A percentile compares a stretch with the other conserved stretches of the same genome.
phyloP scores from a whole-genome alignment of 2,329 filamentous ascomycete species.

The Fusarium liriodendri region DNA sequence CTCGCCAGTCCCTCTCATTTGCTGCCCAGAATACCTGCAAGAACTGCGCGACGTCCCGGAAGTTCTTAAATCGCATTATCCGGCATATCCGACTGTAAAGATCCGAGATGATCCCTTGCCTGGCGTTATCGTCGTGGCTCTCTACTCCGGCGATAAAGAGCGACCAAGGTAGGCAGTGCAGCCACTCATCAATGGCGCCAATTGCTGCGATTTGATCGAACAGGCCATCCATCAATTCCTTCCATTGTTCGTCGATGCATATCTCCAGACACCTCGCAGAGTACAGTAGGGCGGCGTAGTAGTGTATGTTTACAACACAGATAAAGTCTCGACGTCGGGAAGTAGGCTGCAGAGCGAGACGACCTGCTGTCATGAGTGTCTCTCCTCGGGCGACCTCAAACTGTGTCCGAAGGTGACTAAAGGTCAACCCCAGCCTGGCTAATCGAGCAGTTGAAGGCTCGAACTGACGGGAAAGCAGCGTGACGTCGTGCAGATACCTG shows the following conservation, averaged over 20 bases:
- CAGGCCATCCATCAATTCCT: background rate
- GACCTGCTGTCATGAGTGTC: slow-evolving; percentile 12
- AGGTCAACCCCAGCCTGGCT: background rate
- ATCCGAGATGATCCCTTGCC: background rate
- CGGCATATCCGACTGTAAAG: background rate
- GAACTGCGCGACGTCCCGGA: slow-evolving; percentile 6
- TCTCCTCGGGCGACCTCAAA: slow-evolving; percentile 16
- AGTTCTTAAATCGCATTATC: slow-evolving; percentile 19
- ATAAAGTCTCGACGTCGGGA: slow-evolving; percentile 14
- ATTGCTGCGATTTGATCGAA: slow-evolving; percentile 15
- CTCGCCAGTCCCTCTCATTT: slow-evolving; percentile 5
- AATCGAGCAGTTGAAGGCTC: background rate
- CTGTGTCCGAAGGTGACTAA: background rate
- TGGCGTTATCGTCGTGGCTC: background rate
- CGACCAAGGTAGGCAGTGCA: slow-evolving; percentile 10
- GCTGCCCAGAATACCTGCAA: slow-evolving; percentile 14
- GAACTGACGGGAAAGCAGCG: slow-evolving; percentile 11
- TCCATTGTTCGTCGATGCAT: background rate
- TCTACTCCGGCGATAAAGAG: slow-evolving; percentile 16
- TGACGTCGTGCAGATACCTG: slow-evolving; percentile 14
- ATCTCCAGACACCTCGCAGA: slow-evolving; percentile 3
- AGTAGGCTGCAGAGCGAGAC: background rate
- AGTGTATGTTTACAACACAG: slow-evolving; percentile 8
- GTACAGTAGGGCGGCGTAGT: slow-evolving; percentile 17
- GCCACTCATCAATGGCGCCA: slow-evolving; percentile 2